Percentiles rank a stretch among this genome's conserved stretches.
These are phyloP conservation scores for Penicillium sp. DNA, from an alignment of 2,329 filamentous ascomycete species.

Conservation along the genomic window DNA sequence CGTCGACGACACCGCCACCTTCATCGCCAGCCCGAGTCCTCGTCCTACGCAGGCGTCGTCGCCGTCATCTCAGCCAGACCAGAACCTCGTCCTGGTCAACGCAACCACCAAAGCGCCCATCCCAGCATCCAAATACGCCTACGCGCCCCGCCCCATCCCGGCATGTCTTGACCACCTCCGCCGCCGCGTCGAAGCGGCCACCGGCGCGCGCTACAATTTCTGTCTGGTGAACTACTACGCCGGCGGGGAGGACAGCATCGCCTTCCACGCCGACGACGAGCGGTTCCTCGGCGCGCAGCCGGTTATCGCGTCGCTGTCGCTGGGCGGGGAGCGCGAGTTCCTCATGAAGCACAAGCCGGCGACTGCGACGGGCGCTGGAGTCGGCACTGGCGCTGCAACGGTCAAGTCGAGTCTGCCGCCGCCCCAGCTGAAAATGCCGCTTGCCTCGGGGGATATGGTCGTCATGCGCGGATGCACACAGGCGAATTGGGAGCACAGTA, in stretches of 20 bases:
- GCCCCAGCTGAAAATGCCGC: conserved; percentile 49
- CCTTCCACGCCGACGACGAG: conserved; percentile 79
- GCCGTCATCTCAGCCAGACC: conserved; percentile 12
- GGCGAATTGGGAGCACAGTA: conserved; percentile 71
- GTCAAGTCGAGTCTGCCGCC: too few relatives aligned
- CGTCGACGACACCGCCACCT: conserved; percentile 62
- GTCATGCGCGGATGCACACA: conserved; percentile 76
- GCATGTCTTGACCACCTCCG: conserved; percentile 65
- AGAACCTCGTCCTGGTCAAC: conserved; percentile 38
- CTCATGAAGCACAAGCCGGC: conserved; percentile 73
- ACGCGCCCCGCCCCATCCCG: conserved; percentile 67
- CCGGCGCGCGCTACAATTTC: conserved; percentile 70
- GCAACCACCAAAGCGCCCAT: conserved; percentile 43
- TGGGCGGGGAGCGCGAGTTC: conserved; percentile 72
- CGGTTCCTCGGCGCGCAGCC: conserved; percentile 67
- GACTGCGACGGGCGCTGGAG: too few relatives aligned
- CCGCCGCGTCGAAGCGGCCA: conserved; percentile 61
- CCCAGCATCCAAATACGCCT: conserved; percentile 53
- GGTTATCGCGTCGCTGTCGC: conserved; percentile 70
- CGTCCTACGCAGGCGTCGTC: neutral
- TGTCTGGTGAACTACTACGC: conserved; percentile 81
- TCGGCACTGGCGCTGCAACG: too few relatives aligned
- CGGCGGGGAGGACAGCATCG: conserved; percentile 71
- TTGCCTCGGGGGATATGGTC: conserved; percentile 72
- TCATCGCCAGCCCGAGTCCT: conserved; percentile 32